A percentile compares a stretch with the other conserved stretches of the same genome.
Conservation (phyloP, 148 eudicot genomes). For the Rhododendron kiyosumense region DNA sequence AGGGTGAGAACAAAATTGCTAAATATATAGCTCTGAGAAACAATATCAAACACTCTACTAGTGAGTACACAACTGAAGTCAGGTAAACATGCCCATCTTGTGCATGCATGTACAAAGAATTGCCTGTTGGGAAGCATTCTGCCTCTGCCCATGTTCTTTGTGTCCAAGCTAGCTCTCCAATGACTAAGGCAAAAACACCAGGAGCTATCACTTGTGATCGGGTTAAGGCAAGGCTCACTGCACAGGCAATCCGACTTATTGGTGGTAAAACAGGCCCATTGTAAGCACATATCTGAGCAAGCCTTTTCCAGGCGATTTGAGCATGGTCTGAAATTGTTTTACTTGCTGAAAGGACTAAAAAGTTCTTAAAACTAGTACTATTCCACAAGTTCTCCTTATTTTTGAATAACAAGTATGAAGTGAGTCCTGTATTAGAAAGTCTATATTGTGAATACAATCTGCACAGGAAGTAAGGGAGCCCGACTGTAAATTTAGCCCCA, state of each 20-base stretch:
- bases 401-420: slow-evolving; percentile 19
- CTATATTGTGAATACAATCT: slow-evolving; percentile 28
- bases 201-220: slow-evolving; percentile 63
- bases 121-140: slow-evolving; percentile 37
- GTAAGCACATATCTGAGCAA: slow-evolving; percentile 36
- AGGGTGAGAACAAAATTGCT: slow-evolving; percentile 64
- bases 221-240: slow-evolving; percentile 60
- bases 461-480: slow-evolving; percentile 13
- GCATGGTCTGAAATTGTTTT: slow-evolving; percentile 38
- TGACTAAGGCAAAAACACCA: slow-evolving; percentile 54
- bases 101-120: slow-evolving; percentile 48
- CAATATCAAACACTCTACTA: slow-evolving; percentile 51
- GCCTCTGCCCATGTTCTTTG: slow-evolving; percentile 44
- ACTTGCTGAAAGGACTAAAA: slow-evolving; percentile 30
- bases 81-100: slow-evolving; percentile 56
- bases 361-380: slow-evolving; percentile 17
- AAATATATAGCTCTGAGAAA: slow-evolving; percentile 59
- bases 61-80: slow-evolving; percentile 40
- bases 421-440: slow-evolving; percentile 25
- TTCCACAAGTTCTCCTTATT: slow-evolving; percentile 19
- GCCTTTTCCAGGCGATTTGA: slow-evolving; percentile 59
- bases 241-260: slow-evolving; percentile 54
- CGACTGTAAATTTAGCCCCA: slow-evolving; percentile 10
- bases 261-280: slow-evolving; percentile 39
- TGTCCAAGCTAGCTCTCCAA: slow-evolving; percentile 51